These are phyloP conservation scores for Coemansia sp. DNA, from an alignment of 192 early-diverging fungal genomes.

Conservation along the genomic window DNA sequence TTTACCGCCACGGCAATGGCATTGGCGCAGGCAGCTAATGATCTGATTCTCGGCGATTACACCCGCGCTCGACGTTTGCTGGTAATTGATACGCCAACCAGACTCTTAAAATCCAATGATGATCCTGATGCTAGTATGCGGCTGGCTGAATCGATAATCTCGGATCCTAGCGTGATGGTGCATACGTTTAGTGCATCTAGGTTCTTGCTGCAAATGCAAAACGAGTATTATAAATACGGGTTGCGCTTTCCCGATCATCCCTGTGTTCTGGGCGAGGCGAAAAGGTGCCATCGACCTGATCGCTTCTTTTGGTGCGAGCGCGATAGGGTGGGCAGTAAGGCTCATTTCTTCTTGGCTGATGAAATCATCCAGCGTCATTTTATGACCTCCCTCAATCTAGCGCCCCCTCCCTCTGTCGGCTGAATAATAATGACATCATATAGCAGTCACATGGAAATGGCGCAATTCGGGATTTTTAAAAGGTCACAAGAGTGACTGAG, in stretches of 20 bases:
- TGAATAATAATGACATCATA: neutral
- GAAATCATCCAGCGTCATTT: slow-evolving; percentile 27
- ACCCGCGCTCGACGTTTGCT: neutral
- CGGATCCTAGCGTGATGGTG: slow-evolving; percentile 9
- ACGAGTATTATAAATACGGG: slow-evolving; percentile 32
- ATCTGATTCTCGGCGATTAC: slow-evolving; percentile 6
- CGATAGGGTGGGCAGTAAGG: slow-evolving; percentile 18
- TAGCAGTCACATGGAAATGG: neutral
- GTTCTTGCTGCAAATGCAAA: slow-evolving; percentile 24
- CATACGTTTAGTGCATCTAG: slow-evolving; percentile 7
- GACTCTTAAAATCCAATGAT: neutral
- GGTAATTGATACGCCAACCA: slow-evolving; percentile 15
- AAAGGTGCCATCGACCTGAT: slow-evolving; percentile 12
- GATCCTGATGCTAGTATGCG: slow-evolving; percentile 1
- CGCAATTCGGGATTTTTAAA: neutral
- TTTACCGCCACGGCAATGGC: neutral
- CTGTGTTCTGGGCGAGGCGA: slow-evolving; percentile 11
- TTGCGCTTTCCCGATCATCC: slow-evolving; percentile 15
- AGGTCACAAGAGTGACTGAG: neutral
- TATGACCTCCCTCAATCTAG: neutral
- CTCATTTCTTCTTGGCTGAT: slow-evolving; percentile 30
- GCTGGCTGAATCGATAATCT: slow-evolving; percentile 1
- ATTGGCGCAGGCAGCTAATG: slow-evolving; percentile 13
- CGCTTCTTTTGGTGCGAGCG: slow-evolving; percentile 36
- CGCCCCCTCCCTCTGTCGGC: neutral